Base-by-base conservation (phyloP, 176 grass and related monocot species). In the Rhynchospora breviuscula region DNA sequence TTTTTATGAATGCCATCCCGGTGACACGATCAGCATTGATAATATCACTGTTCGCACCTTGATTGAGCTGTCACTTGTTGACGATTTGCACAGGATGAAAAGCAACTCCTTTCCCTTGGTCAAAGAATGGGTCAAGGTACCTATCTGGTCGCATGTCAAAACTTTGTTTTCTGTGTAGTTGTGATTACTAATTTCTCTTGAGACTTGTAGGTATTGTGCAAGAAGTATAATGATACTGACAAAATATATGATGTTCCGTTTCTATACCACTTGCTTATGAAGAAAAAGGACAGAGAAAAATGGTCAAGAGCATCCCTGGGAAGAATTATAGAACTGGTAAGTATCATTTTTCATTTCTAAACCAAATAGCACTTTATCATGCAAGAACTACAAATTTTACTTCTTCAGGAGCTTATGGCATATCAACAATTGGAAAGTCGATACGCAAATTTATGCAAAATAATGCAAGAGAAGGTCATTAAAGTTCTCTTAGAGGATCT, bases 71-170 rank as follows among this genome's bases (percentile, higher is more conserved):
- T 84, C 88, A 80, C 43, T 45, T 56, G 46, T 83, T 86, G 84
- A 56, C 45, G 61, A 83, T 75, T 79, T 79, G 18, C 68, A 82
- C 46, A 78, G 79, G 79, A 71, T 83, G 81, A 74, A 74, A 10
- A 83, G 82, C 73, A 79, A 89, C 19, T 88, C 84, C 70, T 91
- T 90, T 31, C 53, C 54, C 62, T 91, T 98, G 75, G 75, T 94
- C 79, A 86, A 91, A 68, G 72, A 84, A 59, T 98, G 92, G 95
- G 89, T 93, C 83, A 98, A 98, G 95, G 95, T 98, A 84, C 17
- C 78, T 5, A 81, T 46, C 6, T 23, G n/a, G 66, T 54, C 81
- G 1, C 67, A 48, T 15, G 43, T 21, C 73, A 33, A 21, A 21
- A 59, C 63, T 84, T 18, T 53, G 35, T 48, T 84, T 67, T 33